Evolutionary conservation across 495 filamentous ascomycete species (phyloP).

Genomic region (Sabuloglossum arenarium): DNA sequence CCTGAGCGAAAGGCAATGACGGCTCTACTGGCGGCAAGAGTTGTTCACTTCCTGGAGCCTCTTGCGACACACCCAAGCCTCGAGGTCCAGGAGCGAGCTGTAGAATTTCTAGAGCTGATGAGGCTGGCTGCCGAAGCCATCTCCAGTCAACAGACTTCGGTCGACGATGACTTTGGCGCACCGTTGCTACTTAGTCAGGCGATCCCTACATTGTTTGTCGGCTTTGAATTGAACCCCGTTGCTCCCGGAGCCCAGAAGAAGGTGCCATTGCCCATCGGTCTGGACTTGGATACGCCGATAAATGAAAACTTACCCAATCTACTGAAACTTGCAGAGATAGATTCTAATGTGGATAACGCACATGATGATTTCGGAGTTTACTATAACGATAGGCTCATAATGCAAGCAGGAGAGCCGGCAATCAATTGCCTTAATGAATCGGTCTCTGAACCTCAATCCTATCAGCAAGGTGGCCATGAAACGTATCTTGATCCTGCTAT

Average conservation of each 20-base stretch:
- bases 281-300: slow-evolving; percentile 63
- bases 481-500: slow-evolving; percentile 42
- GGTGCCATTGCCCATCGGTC: slow-evolving; percentile 51
- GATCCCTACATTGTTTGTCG: slow-evolving; percentile 67
- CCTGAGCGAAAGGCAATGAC: slow-evolving; percentile 21
- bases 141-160: slow-evolving; percentile 31
- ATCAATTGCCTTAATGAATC: slow-evolving; percentile 27
- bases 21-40: slow-evolving; percentile 51
- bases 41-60: slow-evolving; percentile 62
- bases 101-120: slow-evolving; percentile 78
- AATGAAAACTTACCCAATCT: slow-evolving; percentile 48
- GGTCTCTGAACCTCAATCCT: slow-evolving; percentile 29
- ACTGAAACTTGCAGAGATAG: slow-evolving; percentile 34
- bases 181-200: slow-evolving; percentile 72
- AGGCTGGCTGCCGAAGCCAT: slow-evolving; percentile 66
- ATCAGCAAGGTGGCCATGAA: slow-evolving; percentile 38
- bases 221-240: slow-evolving; percentile 80
- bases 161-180: slow-evolving; percentile 33
- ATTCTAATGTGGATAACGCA: slow-evolving; percentile 25
- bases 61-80: slow-evolving; percentile 62
- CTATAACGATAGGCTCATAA: slow-evolving; percentile 35
- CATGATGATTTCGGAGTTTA: slow-evolving; percentile 48
- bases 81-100: slow-evolving; percentile 89
- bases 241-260: slow-evolving; percentile 65
- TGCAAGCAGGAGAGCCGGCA: slow-evolving; percentile 22